These are phyloP conservation scores for Myochromella boudieri DNA, from an alignment of 768 basidiomycete species.

Conservation along the genomic window DNA sequence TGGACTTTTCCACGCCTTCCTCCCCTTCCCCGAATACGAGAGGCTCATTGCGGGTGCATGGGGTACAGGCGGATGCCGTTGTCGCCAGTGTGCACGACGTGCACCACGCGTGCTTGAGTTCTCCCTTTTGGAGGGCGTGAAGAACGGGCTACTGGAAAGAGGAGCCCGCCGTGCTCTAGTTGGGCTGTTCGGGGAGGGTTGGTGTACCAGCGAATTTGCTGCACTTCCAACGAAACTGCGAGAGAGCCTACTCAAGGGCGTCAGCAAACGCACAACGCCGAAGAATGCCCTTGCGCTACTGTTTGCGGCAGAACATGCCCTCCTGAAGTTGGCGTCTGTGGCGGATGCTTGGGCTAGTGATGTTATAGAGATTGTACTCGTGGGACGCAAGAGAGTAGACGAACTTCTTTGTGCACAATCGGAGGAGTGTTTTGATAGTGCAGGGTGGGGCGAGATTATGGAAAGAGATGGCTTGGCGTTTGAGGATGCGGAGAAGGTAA, in stretches of 20 bases:
- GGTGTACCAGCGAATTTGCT: slow-evolving; percentile 85
- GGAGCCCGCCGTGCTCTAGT: slow-evolving; percentile 77
- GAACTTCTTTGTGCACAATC: slow-evolving; percentile 58
- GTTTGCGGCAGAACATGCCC: slow-evolving; percentile 62
- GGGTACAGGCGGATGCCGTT: slow-evolving; percentile 84
- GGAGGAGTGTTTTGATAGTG: slow-evolving; percentile 64
- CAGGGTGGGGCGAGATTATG: slow-evolving; percentile 76
- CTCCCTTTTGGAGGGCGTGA: slow-evolving; percentile 71
- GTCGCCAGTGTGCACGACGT: slow-evolving; percentile 79
- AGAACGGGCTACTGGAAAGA: slow-evolving; percentile 66
- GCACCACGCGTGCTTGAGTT: slow-evolving; percentile 85
- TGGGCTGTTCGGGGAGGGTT: slow-evolving; percentile 84
- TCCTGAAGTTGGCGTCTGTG: slow-evolving; percentile 49
- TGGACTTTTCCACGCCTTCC: slow-evolving; percentile 83
- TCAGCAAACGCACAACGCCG: slow-evolving; percentile 70
- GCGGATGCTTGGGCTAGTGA: slow-evolving; percentile 74
- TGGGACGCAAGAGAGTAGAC: slow-evolving; percentile 61
- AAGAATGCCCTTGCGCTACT: slow-evolving; percentile 68
- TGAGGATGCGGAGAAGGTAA: slow-evolving; percentile 76
- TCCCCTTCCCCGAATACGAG: slow-evolving; percentile 80
- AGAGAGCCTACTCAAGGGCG: slow-evolving; percentile 68
- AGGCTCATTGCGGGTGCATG: slow-evolving; percentile 70
- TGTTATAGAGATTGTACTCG: slow-evolving; percentile 64
- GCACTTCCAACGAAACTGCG: slow-evolving; percentile 62
- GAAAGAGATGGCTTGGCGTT: slow-evolving; percentile 71